Conservation (phyloP, 805 yeast genomes). For the Starmera dryadoides region DNA sequence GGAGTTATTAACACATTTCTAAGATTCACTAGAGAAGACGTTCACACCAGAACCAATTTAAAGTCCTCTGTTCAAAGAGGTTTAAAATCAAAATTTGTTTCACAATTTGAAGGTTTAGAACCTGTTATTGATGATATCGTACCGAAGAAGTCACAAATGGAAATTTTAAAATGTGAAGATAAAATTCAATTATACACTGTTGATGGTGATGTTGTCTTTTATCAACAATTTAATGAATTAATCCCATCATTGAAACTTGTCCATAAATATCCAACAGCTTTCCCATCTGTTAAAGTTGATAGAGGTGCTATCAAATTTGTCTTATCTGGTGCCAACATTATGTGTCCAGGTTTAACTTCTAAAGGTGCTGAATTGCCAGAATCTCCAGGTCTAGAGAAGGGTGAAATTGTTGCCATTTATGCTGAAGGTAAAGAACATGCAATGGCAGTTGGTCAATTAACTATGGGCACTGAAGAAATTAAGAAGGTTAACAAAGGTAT, state of each 20-base stretch:
- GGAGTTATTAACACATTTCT: not conserved
- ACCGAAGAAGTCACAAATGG: conserved; percentile 83
- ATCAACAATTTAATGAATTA: conserved; percentile 74
- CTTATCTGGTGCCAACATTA: conserved; percentile 90
- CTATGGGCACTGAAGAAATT: conserved; percentile 87
- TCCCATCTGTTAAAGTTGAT: conserved; percentile 86
- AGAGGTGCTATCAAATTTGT: conserved; percentile 96
- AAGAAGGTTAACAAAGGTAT: conserved; percentile 77
- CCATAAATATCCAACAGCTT: conserved; percentile 75
- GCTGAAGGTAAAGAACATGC: conserved; percentile 94
- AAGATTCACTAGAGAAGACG: conserved; percentile 75
- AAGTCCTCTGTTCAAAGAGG: conserved; percentile 92
- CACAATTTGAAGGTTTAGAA: conserved; percentile 70
- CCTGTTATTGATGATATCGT: conserved; percentile 71
- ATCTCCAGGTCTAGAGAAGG: conserved; percentile 55
- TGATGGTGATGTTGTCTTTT: conserved; percentile 67
- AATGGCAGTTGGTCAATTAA: conserved; percentile 80
- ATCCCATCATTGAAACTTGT: conserved; percentile 71
- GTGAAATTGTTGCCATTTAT: conserved; percentile 68
- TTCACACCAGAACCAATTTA: conserved; percentile 85
- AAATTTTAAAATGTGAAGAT: conserved; percentile 82
- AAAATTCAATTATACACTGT: conserved; percentile 71
- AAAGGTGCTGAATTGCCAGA: conserved; percentile 81
- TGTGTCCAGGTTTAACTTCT: conserved; percentile 93
- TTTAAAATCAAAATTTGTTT: conserved; percentile 66